A percentile compares a stretch with the other conserved stretches of the same genome.
Conservation (phyloP, 345 rosid species). For the Eucalyptus victrix region DNA sequence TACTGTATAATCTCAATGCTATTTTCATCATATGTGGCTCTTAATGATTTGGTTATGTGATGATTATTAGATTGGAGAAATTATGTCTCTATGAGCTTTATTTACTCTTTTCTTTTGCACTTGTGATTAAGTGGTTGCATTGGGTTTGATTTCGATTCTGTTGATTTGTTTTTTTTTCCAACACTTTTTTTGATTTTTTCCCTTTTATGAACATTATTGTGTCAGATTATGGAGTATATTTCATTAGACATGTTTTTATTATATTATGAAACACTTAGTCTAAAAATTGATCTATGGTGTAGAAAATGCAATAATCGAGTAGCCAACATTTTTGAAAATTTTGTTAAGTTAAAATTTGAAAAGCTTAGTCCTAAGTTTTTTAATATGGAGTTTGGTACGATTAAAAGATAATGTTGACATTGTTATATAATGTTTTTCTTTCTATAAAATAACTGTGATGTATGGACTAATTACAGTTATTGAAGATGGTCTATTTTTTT, state of each 20-base stretch:
- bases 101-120: neutral
- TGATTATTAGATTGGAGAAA: neutral
- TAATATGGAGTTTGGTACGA: neutral
- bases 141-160: neutral
- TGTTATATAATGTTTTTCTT: neutral
- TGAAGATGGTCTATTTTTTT: neutral
- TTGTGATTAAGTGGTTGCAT: neutral
- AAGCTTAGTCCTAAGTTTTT: neutral
- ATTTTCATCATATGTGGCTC: neutral
- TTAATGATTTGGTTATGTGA: neutral
- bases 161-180: neutral
- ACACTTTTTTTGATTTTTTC: neutral
- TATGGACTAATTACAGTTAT: neutral
- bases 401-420: neutral
- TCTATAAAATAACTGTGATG: neutral
- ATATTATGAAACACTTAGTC: neutral
- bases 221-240: neutral
- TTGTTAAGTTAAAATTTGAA: neutral
- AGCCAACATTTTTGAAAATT: neutral
- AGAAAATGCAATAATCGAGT: neutral
- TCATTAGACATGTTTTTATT: neutral
- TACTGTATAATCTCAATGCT: neutral
- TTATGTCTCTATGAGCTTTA: neutral
- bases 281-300: neutral
- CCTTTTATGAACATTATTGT: neutral